These are phyloP conservation scores for Lactarius quietus DNA, from an alignment of 768 basidiomycete genomes.

Conservation along the genomic window DNA sequence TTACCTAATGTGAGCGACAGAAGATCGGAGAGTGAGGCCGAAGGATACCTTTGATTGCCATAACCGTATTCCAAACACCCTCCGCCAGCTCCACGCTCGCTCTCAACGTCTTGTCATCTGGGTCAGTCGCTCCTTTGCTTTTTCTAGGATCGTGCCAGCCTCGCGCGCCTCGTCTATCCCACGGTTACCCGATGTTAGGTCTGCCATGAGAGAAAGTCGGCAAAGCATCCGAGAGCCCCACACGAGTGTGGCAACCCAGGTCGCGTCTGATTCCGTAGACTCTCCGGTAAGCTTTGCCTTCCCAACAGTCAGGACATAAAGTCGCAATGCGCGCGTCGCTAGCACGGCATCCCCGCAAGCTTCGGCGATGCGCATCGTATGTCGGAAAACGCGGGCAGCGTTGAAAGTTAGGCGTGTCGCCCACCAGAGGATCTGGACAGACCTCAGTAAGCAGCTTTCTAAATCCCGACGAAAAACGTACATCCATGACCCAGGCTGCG, in stretches of 20 bases:
- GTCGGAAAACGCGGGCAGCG: slow-evolving; percentile 78
- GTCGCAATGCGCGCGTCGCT: slow-evolving; percentile 67
- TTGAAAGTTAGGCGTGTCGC: slow-evolving; percentile 93
- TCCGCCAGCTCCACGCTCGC: slow-evolving; percentile 64
- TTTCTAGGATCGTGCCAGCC: slow-evolving; percentile 56
- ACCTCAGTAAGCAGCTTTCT: neutral
- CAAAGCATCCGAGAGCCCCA: slow-evolving; percentile 79
- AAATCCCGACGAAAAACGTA: slow-evolving; percentile 37
- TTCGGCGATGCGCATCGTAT: slow-evolving; percentile 73
- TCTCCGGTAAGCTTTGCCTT: slow-evolving; percentile 70
- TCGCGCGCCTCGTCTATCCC: slow-evolving; percentile 59
- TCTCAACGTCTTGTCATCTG: slow-evolving; percentile 46
- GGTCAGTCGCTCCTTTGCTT: slow-evolving; percentile 50
- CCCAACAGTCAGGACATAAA: slow-evolving; percentile 82
- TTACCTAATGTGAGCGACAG: neutral
- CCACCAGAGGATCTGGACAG: slow-evolving; percentile 81
- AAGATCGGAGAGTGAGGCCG: neutral
- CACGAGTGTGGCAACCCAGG: slow-evolving; percentile 76
- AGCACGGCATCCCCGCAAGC: slow-evolving; percentile 56
- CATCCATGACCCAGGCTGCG: slow-evolving; percentile 79
- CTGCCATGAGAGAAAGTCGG: slow-evolving; percentile 38
- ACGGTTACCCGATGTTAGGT: slow-evolving; percentile 16
- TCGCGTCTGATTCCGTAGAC: slow-evolving; percentile 59
- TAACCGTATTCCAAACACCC: slow-evolving; percentile 68
- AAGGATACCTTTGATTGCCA: slow-evolving; percentile 62